phyloP scores from a whole-genome alignment of 2,329 filamentous ascomycete species.

The Daldinia sp. region DNA sequence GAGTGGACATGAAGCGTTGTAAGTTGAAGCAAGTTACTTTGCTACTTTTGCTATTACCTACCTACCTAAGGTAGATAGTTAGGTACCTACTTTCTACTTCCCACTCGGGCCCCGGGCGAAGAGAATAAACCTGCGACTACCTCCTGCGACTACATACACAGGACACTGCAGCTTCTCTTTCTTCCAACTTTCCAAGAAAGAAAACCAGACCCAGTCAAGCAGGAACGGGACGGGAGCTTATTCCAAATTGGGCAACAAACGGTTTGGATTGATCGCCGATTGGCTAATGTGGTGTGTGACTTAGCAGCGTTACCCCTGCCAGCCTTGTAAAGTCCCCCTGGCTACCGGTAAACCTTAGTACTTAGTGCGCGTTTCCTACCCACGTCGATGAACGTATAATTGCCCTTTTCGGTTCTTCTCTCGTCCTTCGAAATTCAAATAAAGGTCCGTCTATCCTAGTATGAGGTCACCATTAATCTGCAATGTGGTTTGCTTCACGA shows the following conservation, averaged over 20 bases:
- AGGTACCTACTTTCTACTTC: background rate
- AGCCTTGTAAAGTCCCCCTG: conserved; percentile 28
- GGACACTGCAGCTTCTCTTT: too few species aligned
- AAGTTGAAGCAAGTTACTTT: conserved; percentile 12
- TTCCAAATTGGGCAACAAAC: conserved; percentile 29
- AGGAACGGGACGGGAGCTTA: conserved; percentile 34
- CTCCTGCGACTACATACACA: too few species aligned
- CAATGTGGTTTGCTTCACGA: conserved; percentile 2
- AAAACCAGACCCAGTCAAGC: conserved; percentile 34
- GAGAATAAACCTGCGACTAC: conserved; percentile 28
- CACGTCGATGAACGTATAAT: conserved; percentile 9
- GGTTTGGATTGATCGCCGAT: conserved; percentile 8
- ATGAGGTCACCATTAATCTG: conserved; percentile 12
- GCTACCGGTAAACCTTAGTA: conserved; percentile 31
- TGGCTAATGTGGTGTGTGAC: conserved; percentile 33
- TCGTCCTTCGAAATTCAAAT: conserved; percentile 3
- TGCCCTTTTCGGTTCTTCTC: background rate
- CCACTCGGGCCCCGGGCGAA: conserved; percentile 28
- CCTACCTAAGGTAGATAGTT: too few species aligned
- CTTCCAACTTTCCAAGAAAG: background rate
- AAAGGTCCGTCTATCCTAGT: conserved; percentile 5
- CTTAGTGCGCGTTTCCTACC: conserved; percentile 23
- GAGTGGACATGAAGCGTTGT: conserved; percentile 36
- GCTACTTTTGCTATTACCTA: background rate
- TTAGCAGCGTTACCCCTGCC: conserved; percentile 15